A percentile compares a stretch with the other conserved stretches of the same genome.
Evolutionary conservation across 148 eudicot genomes (phyloP).

Genomic region (Rhododendron ferrugineum): DNA sequence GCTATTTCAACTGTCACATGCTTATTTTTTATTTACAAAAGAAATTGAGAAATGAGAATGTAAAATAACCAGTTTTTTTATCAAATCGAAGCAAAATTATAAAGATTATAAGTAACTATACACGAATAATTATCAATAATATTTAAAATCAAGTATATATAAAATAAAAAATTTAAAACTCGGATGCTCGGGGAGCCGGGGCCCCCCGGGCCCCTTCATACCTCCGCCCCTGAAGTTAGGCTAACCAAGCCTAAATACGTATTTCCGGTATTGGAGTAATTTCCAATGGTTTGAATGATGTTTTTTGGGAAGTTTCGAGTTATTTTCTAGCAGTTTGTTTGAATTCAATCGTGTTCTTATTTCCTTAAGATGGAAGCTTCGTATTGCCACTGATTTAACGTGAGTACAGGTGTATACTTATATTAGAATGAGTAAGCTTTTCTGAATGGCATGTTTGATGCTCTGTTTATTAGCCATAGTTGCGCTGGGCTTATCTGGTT

Average conservation of each 20-base stretch:
- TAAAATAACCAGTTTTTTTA: too few species aligned
- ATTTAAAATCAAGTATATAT: too few species aligned
- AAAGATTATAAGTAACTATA: too few species aligned
- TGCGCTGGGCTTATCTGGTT: neutral
- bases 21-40: too few species aligned
- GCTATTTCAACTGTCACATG: too few species aligned
- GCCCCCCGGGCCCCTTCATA: too few species aligned
- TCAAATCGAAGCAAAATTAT: too few species aligned
- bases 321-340: neutral
- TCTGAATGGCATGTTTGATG: neutral
- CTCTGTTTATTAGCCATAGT: neutral
- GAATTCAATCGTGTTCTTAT: neutral
- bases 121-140: too few species aligned
- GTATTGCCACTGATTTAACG: neutral
- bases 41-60: too few species aligned
- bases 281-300: neutral
- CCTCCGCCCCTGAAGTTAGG: too few species aligned
- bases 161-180: too few species aligned
- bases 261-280: neutral
- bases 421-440: neutral
- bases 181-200: too few species aligned
- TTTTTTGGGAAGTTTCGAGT: neutral
- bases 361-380: neutral
- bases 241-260: neutral
- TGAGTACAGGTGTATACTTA: neutral